Percentiles rank a stretch among this genome's conserved stretches.
phyloP scores from a whole-genome alignment of 495 filamentous ascomycete genomes.

The Cenococcum geophilum region DNA sequence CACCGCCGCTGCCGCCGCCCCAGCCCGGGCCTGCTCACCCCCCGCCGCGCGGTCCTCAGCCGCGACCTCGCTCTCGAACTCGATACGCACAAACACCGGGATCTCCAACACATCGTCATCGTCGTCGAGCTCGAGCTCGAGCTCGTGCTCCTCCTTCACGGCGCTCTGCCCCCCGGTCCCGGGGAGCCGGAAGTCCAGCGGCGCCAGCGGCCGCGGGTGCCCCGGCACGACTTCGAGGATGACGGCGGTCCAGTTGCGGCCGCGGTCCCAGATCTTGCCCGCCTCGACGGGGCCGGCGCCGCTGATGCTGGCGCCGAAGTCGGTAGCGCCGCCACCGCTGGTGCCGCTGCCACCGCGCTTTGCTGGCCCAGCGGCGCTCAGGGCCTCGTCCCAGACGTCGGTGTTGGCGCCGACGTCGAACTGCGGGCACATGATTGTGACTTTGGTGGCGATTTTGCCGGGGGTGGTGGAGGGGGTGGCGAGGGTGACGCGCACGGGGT shows the following conservation, averaged over 20 bases:
- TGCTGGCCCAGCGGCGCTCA: no score
- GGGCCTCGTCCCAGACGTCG: slow-evolving; percentile 92
- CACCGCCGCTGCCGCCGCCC: slow-evolving; percentile 40
- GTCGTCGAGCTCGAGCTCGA: slow-evolving; percentile 46
- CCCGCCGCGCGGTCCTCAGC: slow-evolving; percentile 52
- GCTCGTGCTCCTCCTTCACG: slow-evolving; percentile 7
- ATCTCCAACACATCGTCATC: slow-evolving; percentile 93
- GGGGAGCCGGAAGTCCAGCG: slow-evolving; percentile 8
- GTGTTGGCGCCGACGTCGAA: slow-evolving; percentile 94
- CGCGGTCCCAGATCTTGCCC: slow-evolving; percentile 91
- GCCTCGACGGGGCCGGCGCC: slow-evolving; percentile 54
- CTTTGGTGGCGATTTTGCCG: slow-evolving; percentile 65
- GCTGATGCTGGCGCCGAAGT: slow-evolving; percentile 2
- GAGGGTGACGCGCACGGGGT: slow-evolving; percentile 76
- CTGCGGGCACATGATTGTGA: slow-evolving; percentile 89
- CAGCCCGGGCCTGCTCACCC: slow-evolving; percentile 33
- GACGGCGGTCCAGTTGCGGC: slow-evolving; percentile 90
- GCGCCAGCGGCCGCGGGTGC: slow-evolving; percentile 20
- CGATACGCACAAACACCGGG: slow-evolving; percentile 83
- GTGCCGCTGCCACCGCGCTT: no score
- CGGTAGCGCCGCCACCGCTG: slow-evolving; percentile 9
- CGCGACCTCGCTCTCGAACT: slow-evolving; percentile 79
- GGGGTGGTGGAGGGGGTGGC: slow-evolving; percentile 78
- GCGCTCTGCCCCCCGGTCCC: no score
- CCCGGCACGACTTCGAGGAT: slow-evolving; percentile 86